These are phyloP conservation scores for Colletotrichum eremochloae DNA, from an alignment of 2,329 filamentous ascomycete species.

Conservation along the genomic window DNA sequence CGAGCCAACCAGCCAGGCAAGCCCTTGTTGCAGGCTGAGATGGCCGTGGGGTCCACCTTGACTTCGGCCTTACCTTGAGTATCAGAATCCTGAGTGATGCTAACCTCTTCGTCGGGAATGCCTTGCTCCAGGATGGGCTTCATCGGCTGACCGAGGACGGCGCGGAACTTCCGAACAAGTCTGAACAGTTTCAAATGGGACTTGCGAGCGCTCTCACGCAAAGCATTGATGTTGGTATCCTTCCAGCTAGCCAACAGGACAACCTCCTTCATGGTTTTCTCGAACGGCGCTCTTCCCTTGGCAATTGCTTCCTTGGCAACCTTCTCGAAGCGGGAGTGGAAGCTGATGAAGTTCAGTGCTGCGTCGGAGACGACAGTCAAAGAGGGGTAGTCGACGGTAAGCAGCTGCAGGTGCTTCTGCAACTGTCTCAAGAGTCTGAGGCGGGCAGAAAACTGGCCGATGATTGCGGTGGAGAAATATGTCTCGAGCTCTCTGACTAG, in stretches of 20 bases:
- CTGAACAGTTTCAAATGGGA: conserved; percentile 95
- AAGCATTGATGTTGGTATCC: conserved; percentile 91
- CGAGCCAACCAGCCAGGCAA: conserved; percentile 57
- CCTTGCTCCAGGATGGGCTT: conserved; percentile 72
- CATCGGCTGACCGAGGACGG: conserved; percentile 81
- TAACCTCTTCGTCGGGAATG: conserved; percentile 64
- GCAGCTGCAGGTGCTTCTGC: conserved; percentile 73
- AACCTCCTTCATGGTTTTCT: conserved; percentile 94
- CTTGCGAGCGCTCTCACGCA: conserved; percentile 88
- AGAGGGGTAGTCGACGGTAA: conserved; percentile 69
- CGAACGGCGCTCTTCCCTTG: conserved; percentile 79
- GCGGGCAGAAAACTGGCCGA: conserved; percentile 84
- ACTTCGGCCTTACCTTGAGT: conserved; percentile 45
- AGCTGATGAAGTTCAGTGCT: conserved; percentile 81
- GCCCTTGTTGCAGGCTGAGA: conserved; percentile 50
- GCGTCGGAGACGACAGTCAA: conserved; percentile 73
- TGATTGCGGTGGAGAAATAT: conserved; percentile 83
- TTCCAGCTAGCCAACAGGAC: conserved; percentile 96
- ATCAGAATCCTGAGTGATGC: neutral
- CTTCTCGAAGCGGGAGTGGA: conserved; percentile 79
- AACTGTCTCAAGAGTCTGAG: conserved; percentile 77
- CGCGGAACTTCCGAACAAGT: conserved; percentile 89
- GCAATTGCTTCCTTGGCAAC: conserved; percentile 74
- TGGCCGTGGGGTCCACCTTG: conserved; percentile 43
- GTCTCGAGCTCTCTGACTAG: conserved; percentile 81